Evolutionary conservation across 345 rosid genomes (phyloP).

Genomic region (Salix viminalis): DNA sequence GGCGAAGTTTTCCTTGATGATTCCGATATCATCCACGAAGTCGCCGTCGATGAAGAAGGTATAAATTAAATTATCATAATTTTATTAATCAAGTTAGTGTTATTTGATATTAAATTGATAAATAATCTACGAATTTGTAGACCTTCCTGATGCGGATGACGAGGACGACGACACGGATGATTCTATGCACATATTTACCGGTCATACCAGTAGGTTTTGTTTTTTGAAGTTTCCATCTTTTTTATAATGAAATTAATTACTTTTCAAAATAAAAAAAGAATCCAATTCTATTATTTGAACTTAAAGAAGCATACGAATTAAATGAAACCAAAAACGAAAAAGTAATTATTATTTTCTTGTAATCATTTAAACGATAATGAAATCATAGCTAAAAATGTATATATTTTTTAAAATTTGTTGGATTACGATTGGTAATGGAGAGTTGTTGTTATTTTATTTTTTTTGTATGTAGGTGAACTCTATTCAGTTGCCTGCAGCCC

Average conservation of each 20-base stretch:
- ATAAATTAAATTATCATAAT: neutral
- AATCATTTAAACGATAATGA: neutral
- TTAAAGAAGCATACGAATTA: too few relatives aligned
- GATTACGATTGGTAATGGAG: neutral
- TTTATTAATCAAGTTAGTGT: neutral
- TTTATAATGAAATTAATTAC: neutral
- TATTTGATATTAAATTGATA: neutral
- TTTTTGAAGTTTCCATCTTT: neutral
- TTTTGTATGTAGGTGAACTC: constrained; percentile 53
- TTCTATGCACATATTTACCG: constrained; percentile 83
- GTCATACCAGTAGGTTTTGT: constrained; percentile 55
- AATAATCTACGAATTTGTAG: constrained; percentile 27
- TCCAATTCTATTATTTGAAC: too few relatives aligned
- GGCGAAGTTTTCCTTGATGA: constrained; percentile 61
- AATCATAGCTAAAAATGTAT: neutral
- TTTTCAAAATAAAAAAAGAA: too few relatives aligned
- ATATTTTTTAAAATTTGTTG: neutral
- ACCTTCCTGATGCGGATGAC: constrained; percentile 73
- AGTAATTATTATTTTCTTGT: neutral
- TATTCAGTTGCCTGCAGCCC: constrained; percentile 77
- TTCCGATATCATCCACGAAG: constrained; percentile 62
- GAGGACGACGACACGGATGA: constrained; percentile 66
- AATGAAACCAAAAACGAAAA: too few relatives aligned
- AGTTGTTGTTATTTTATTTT: neutral
- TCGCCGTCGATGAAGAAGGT: constrained; percentile 81